phyloP scores from a whole-genome alignment of 2,329 filamentous ascomycete species.

The Cordyceps cateniannulata region DNA sequence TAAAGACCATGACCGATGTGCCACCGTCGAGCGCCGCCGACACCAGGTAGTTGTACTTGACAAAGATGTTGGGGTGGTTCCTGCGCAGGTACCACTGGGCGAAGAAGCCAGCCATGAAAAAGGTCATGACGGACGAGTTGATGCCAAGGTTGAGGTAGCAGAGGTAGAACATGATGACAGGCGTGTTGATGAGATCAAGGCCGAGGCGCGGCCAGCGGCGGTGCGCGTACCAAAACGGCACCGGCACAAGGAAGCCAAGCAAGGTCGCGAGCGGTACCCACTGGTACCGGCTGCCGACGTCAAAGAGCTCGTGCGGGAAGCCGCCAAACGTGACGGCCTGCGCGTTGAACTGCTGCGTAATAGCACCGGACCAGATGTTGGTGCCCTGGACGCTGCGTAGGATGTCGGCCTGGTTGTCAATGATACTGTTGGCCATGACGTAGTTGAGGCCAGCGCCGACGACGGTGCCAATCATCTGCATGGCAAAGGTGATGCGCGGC shows the following conservation, averaged over 20 bases:
- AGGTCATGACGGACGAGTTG: conserved; percentile 28
- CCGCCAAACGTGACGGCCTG: conserved; percentile 22
- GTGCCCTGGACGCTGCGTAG: conserved; percentile 32
- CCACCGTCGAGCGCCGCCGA: conserved; percentile 19
- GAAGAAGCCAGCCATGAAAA: conserved; percentile 28
- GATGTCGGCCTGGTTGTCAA: conserved; percentile 34
- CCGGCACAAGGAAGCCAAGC: conserved; percentile 28
- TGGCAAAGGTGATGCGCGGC: conserved; percentile 16
- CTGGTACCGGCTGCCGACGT: conserved; percentile 13
- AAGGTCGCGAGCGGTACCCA: conserved; percentile 17
- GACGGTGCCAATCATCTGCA: conserved; percentile 35
- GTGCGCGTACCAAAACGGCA: conserved; percentile 32
- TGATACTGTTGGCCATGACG: conserved; percentile 38
- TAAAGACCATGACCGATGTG: conserved; percentile 18
- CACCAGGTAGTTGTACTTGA: conserved; percentile 22
- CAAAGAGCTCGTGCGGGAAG: conserved; percentile 19
- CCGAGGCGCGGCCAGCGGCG: conserved; percentile 21
- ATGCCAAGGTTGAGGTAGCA: conserved; percentile 34
- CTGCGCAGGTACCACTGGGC: conserved; percentile 24
- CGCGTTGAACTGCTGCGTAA: conserved; percentile 40
- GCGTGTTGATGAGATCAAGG: conserved; percentile 31
- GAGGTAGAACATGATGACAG: conserved; percentile 36
- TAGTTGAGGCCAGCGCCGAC: conserved; percentile 39
- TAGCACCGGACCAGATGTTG: conserved; percentile 39
- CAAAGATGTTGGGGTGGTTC: conserved; percentile 19